phyloP scores from a whole-genome alignment of 2,329 filamentous ascomycete species.

The Colletotrichum tropicicola region DNA sequence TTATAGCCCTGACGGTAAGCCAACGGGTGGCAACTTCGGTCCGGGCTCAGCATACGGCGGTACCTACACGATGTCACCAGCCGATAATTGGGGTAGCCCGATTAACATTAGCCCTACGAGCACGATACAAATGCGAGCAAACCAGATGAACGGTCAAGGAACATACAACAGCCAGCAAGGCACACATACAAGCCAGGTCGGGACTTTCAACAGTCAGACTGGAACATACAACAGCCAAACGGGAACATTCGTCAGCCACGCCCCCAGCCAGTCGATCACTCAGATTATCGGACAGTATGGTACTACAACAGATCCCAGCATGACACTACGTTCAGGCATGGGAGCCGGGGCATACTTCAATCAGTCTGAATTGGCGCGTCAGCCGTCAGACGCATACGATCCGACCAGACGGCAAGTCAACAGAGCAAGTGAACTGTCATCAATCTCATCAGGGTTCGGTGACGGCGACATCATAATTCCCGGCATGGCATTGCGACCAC shows the following conservation, averaged over 20 bases:
- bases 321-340: slow-evolving; percentile 45
- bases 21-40: neutral
- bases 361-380: slow-evolving; percentile 47
- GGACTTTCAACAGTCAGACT: slow-evolving; percentile 11
- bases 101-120: slow-evolving; percentile 22
- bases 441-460: slow-evolving; percentile 71
- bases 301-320: slow-evolving; percentile 33
- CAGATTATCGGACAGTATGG: slow-evolving; percentile 20
- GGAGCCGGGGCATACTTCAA: slow-evolving; percentile 48
- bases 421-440: slow-evolving; percentile 62
- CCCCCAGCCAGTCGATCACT: slow-evolving; percentile 22
- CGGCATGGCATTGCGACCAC: slow-evolving; percentile 26
- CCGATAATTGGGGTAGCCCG: slow-evolving; percentile 21
- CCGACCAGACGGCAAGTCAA: slow-evolving; percentile 45
- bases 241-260: slow-evolving; percentile 33
- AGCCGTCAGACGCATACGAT: slow-evolving; percentile 46
- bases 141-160: slow-evolving; percentile 9
- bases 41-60: neutral
- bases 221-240: slow-evolving; percentile 11
- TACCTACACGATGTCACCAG: slow-evolving; percentile 23
- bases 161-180: slow-evolving; percentile 17
- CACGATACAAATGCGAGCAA: slow-evolving; percentile 18
- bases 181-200: slow-evolving; percentile 10
- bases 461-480: slow-evolving; percentile 66
- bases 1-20: slow-evolving; percentile 31